Base-by-base conservation (phyloP, 2,329 filamentous ascomycete genomes). In the Ophiocordyceps camponoti-floridani region DNA sequence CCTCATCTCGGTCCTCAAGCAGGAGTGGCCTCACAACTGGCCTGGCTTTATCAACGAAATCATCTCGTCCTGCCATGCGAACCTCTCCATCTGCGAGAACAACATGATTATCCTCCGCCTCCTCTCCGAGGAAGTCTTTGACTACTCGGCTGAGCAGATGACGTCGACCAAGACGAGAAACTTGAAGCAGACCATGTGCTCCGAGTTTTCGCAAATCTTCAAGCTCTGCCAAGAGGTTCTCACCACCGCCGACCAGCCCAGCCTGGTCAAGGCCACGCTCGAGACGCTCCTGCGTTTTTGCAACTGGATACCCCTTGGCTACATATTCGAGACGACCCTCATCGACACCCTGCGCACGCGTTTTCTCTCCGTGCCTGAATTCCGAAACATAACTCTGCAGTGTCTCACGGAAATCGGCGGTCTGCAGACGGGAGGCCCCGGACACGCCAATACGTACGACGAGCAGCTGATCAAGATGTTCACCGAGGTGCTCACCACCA, bases 11-110 rank as follows among this genome's bases (percentile, higher is more conserved):
- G 89, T 98, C 50, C 71, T 98, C 58, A 98, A 98, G 73, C 91
- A 98, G 67, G 91, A 98, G 66, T 98, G 91, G 91, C 91, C 91
- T 46, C 89, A 96, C 67, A 94, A 98, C 71, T 98, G 93, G 91
- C 91, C 93, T 11, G 94, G 87, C 18, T 98, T 98, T 65, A 96
- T 98, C 74, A 96, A 96, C 70, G 91, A 98, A 69, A 98, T 98
- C 64, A 87, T 98, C 55, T 83, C 86, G 19, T 89, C 91, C 46
- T 96, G 88, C 66, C 88, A 94, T 61, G 89, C 85, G 53, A 95
- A 84, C 64, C 71, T 98, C 45, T 91, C 89, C 35, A 93, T 98
- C 55, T 98, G 93, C 75, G 91, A 98, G 68, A 98, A 98, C 70
- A 98, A 98, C 72, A 98, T 98, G 91, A 87, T 85, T 51, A 96